phyloP scores from a whole-genome alignment of 1,139 yeast species.

The Magnusiomyces paraingens region DNA sequence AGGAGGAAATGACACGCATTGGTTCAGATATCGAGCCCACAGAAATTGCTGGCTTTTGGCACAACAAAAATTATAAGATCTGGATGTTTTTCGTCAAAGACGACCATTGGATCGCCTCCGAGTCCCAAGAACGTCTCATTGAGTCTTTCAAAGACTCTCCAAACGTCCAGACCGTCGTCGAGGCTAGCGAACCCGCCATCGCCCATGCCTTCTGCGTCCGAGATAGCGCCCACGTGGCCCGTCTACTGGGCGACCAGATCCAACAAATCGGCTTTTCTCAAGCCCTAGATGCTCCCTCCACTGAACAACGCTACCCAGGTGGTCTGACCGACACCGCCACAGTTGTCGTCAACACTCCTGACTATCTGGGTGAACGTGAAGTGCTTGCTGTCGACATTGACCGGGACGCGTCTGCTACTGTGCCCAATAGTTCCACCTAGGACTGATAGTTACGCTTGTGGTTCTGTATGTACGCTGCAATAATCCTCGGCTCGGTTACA shows the following conservation, averaged over 20 bases:
- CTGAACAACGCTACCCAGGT: no score
- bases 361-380: no score
- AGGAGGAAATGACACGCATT: conserved; percentile 50
- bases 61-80: conserved; percentile 31
- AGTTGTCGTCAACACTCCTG: no score
- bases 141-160: conserved; percentile 33
- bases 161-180: conserved; percentile 27
- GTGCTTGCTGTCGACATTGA: no score
- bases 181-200: conserved; percentile 34
- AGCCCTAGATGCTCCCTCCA: neutral
- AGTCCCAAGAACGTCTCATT: conserved; percentile 41
- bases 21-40: conserved; percentile 31
- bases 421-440: no score
- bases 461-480: no score
- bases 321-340: no score
- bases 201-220: conserved; percentile 54
- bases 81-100: conserved; percentile 52
- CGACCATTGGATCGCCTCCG: conserved; percentile 58
- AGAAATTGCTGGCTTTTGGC: conserved; percentile 46
- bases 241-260: conserved; percentile 33
- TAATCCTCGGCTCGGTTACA: no score
- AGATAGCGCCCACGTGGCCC: conserved; percentile 47
- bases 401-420: no score
- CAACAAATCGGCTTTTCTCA: neutral
- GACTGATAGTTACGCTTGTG: no score